Percentiles rank a stretch among this genome's conserved stretches.
Evolutionary conservation across 768 basidiomycete species (phyloP).

Genomic region (Boletus subcaerulescens): DNA sequence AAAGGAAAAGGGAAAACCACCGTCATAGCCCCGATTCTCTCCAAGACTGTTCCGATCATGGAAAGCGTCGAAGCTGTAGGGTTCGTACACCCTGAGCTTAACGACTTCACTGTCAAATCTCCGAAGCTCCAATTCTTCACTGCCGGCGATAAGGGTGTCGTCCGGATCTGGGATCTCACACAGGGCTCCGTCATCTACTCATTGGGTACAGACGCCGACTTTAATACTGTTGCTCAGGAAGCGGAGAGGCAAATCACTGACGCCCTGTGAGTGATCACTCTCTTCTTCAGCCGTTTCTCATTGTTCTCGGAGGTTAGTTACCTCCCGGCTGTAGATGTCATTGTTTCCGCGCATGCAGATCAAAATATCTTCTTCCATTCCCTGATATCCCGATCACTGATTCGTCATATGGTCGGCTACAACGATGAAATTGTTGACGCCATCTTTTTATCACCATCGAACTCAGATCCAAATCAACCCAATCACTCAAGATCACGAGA

Average conservation of each 20-base stretch:
- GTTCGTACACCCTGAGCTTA: constrained; percentile 51
- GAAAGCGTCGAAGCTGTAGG: constrained; percentile 90
- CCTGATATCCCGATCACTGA: constrained; percentile 56
- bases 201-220: constrained; percentile 44
- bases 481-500: constrained; percentile 39
- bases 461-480: constrained; percentile 22
- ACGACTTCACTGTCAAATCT: constrained; percentile 35
- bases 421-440: constrained; percentile 98
- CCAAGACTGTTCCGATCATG: constrained; percentile 77
- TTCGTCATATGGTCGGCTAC: constrained; percentile 89
- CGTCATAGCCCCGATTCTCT: constrained; percentile 52
- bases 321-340: constrained; percentile 54
- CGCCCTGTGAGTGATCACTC: constrained; percentile 62
- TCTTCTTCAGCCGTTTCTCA: constrained; percentile 14
- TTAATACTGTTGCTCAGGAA: constrained; percentile 48
- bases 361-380: constrained; percentile 96
- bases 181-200: constrained; percentile 62
- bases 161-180: constrained; percentile 82
- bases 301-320: constrained; percentile 48
- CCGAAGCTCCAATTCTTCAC: constrained; percentile 71
- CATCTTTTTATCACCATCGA: constrained; percentile 61
- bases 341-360: constrained; percentile 89
- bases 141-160: constrained; percentile 84
- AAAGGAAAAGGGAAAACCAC: constrained; percentile 43
- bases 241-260: constrained; percentile 83